Evolutionary conservation across 257 asterid species (phyloP).

Genomic region (Verbena officinalis): DNA sequence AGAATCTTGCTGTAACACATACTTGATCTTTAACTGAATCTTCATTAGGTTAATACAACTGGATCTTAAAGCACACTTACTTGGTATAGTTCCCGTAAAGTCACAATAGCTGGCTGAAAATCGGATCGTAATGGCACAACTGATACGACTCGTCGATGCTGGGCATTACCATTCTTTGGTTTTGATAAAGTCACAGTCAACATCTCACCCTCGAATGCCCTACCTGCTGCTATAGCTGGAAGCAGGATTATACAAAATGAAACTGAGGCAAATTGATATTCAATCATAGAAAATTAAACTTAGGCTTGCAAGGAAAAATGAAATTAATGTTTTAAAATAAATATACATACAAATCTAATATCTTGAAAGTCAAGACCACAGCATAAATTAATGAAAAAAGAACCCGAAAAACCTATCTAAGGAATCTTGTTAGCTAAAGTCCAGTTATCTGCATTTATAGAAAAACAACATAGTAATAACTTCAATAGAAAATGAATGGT

Average conservation of each 20-base stretch:
- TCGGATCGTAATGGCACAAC: conserved; percentile 66
- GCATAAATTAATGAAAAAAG: not conserved
- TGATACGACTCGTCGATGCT: conserved; percentile 73
- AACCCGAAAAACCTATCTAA: not conserved
- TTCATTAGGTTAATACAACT: too few relatives aligned
- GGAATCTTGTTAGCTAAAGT: not conserved
- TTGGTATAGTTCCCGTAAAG: conserved; percentile 56
- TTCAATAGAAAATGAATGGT: not conserved
- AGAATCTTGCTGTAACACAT: too few relatives aligned
- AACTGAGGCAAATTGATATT: not conserved
- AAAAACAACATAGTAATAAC: not conserved
- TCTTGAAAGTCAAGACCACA: too few relatives aligned
- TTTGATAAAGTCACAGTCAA: conserved; percentile 67
- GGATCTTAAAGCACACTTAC: conserved; percentile 26
- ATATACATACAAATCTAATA: not conserved
- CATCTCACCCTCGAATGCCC: conserved; percentile 84
- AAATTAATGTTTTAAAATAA: not conserved
- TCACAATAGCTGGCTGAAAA: conserved; percentile 69
- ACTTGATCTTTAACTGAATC: too few relatives aligned
- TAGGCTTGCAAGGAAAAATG: not conserved
- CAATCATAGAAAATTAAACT: conserved; percentile 1
- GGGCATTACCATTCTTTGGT: conserved; percentile 85
- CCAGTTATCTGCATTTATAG: not conserved
- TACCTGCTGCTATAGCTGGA: conserved; percentile 54
- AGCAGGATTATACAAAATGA: conserved; percentile 10